Percentiles rank a stretch among this genome's conserved stretches.
Conservation (phyloP, 306 rosid species). For the Oxytropis ochrocephala region DNA sequence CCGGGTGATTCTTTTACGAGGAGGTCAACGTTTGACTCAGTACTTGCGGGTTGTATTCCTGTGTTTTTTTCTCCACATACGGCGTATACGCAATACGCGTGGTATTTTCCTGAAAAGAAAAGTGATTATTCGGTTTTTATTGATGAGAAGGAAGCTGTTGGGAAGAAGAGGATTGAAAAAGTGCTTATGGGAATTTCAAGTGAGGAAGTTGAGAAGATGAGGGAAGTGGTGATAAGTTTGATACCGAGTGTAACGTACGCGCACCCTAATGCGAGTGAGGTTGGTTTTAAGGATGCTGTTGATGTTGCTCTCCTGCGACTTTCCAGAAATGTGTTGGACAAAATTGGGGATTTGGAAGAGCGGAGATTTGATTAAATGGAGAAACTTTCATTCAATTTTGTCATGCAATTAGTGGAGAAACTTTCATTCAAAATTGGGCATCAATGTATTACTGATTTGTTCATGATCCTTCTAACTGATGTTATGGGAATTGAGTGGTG, state of each 20-base stretch:
- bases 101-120: conserved; percentile 42
- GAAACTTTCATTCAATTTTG: too few relatives aligned
- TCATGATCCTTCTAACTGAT: too few relatives aligned
- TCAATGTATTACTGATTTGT: too few relatives aligned
- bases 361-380: neutral
- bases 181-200: conserved; percentile 31
- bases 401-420: too few relatives aligned
- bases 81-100: conserved; percentile 62
- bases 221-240: conserved; percentile 34
- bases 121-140: conserved; percentile 42
- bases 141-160: conserved; percentile 37
- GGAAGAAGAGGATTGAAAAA: conserved; percentile 39
- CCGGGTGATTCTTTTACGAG: conserved; percentile 76
- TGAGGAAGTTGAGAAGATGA: conserved; percentile 36
- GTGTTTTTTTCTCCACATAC: conserved; percentile 71
- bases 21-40: conserved; percentile 64
- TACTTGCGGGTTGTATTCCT: conserved; percentile 62
- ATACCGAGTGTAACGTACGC: conserved; percentile 47
- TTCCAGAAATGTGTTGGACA: neutral
- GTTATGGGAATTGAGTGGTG: too few relatives aligned
- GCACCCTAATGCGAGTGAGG: conserved; percentile 43
- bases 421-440: too few relatives aligned
- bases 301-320: conserved; percentile 40
- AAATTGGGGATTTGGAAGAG: neutral
- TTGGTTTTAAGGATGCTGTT: conserved; percentile 46